Percentiles rank a stretch among this genome's conserved stretches.
Conservation (phyloP, 257 asterid genomes). For the Knoxia roxburghii region DNA sequence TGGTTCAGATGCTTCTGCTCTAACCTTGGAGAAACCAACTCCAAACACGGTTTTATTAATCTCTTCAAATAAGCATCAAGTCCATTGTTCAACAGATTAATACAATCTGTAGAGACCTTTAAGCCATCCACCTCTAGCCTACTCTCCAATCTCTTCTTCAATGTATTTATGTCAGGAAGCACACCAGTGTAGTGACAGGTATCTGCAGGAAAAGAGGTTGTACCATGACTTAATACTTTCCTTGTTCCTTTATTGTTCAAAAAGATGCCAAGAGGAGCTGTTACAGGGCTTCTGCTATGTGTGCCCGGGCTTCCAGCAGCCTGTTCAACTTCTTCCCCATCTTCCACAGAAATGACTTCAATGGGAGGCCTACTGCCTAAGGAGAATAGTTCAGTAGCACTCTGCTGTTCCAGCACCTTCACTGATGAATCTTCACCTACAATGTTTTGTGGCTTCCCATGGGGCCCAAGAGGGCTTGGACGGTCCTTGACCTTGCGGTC, state of each 20-base stretch:
- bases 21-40: conserved; percentile 42
- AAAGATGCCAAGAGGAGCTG: conserved; percentile 64
- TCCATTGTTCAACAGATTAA: conserved; percentile 52
- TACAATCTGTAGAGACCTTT: conserved; percentile 38
- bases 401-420: conserved; percentile 52
- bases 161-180: conserved; percentile 41
- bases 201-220: conserved; percentile 22
- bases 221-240: conserved; percentile 29
- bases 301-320: conserved; percentile 47
- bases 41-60: conserved; percentile 51
- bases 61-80: conserved; percentile 50
- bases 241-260: conserved; percentile 27
- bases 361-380: conserved; percentile 61
- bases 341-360: conserved; percentile 66
- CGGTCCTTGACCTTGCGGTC: conserved; percentile 44
- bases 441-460: conserved; percentile 34
- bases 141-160: conserved; percentile 52
- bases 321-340: conserved; percentile 68
- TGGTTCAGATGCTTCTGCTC: conserved; percentile 22
- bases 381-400: conserved; percentile 56
- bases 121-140: conserved; percentile 43
- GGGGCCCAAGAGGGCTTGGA: conserved; percentile 49
- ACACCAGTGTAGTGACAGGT: conserved; percentile 44
- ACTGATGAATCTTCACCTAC: conserved; percentile 32
- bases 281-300: conserved; percentile 45